These are phyloP conservation scores for Tetraselmis chui DNA, from an alignment of 139 green algal species.

Conservation along the genomic window DNA sequence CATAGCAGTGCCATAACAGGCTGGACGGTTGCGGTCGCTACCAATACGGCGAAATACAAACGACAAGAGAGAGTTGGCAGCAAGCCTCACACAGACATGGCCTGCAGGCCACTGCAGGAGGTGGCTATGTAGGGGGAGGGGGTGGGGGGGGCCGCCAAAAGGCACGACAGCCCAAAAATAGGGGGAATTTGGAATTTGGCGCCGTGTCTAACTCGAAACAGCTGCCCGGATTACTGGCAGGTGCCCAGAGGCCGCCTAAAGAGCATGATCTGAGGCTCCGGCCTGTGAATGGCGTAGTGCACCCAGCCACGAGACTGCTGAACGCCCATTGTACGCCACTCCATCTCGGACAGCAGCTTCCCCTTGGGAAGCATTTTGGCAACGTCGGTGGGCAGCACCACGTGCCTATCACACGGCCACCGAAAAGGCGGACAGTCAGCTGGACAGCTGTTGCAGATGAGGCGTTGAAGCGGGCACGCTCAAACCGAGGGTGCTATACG, in stretches of 20 bases:
- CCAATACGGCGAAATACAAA: no score
- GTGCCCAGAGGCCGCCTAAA: constrained; percentile 50
- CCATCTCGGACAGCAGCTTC: constrained; percentile 88
- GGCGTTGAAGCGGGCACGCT: background rate
- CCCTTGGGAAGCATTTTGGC: constrained; percentile 82
- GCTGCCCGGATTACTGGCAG: background rate
- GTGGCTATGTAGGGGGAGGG: no score
- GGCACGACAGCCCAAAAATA: no score
- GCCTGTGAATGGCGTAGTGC: constrained; percentile 90
- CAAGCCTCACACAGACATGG: no score
- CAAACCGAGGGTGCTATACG: background rate
- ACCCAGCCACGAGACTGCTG: constrained; percentile 96
- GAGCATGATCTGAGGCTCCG: constrained; percentile 96
- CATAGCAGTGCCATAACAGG: no score
- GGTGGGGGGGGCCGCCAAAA: no score
- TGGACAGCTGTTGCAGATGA: background rate
- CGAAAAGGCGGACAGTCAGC: background rate
- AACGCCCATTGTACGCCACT: constrained; percentile 92
- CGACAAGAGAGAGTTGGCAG: no score
- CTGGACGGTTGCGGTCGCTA: no score
- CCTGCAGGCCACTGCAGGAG: no score
- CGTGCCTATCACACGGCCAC: constrained; percentile 67
- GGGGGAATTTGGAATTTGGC: no score
- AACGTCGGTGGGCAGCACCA: constrained; percentile 89
- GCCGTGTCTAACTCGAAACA: no score